phyloP scores from a whole-genome alignment of 352 stramenopile species.

The Globisporangium barbulae region DNA sequence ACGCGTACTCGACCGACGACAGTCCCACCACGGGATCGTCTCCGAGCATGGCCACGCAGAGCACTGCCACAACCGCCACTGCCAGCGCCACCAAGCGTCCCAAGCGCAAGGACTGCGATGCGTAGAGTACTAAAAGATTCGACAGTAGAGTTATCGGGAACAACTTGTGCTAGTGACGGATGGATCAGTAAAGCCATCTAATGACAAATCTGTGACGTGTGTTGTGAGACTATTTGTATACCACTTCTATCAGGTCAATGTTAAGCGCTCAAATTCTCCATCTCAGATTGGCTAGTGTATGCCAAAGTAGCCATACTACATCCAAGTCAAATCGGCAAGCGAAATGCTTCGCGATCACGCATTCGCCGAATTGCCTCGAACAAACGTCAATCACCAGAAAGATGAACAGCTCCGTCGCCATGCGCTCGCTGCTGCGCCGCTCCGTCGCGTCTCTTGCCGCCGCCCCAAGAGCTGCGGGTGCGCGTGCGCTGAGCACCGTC shows the following conservation, averaged over 20 bases:
- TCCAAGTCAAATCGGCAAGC: not conserved
- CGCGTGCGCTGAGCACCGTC: conserved; percentile 5
- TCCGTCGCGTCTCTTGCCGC: conserved; percentile 3
- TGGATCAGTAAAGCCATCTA: too few relatives aligned
- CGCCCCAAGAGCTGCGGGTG: not conserved
- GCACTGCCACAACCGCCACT: not conserved
- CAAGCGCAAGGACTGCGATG: conserved; percentile 16
- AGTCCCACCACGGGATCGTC: not conserved
- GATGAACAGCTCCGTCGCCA: conserved; percentile 9
- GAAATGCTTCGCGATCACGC: not conserved
- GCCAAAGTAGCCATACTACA: not conserved
- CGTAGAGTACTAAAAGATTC: conserved; percentile 5
- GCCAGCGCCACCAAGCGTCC: not conserved
- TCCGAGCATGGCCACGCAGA: not conserved
- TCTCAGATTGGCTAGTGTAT: too few relatives aligned
- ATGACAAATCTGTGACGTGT: too few relatives aligned
- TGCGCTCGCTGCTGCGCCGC: conserved; percentile 27
- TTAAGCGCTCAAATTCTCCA: too few relatives aligned
- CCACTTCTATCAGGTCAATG: too few relatives aligned
- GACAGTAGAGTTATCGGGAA: too few relatives aligned
- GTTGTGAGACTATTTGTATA: too few relatives aligned
- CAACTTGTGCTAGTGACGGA: too few relatives aligned
- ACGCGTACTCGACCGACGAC: not conserved
- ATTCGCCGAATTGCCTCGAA: conserved; percentile 4
- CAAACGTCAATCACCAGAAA: not conserved